Evolutionary conservation across 2,329 filamentous ascomycete genomes (phyloP).

Genomic region (Fusarium denticulatum): DNA sequence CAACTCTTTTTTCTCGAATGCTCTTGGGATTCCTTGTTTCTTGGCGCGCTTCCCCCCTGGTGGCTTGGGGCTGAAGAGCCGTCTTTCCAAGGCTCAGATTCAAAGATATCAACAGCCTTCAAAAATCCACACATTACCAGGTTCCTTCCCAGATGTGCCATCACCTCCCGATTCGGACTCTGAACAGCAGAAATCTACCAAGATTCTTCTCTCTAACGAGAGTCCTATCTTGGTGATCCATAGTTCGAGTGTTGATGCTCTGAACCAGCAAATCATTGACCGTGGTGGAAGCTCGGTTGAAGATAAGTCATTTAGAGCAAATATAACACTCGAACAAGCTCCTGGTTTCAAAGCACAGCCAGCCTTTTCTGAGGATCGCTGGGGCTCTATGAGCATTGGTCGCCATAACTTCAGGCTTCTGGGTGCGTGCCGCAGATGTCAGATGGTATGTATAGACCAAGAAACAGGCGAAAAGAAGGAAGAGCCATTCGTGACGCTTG

Average conservation of each 20-base stretch:
- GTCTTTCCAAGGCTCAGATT: constrained; percentile 78
- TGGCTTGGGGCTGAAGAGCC: constrained; percentile 65
- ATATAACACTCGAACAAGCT: constrained; percentile 75
- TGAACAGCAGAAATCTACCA: constrained; percentile 52
- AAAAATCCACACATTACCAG: constrained; percentile 54
- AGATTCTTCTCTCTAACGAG: constrained; percentile 89
- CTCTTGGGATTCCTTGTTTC: constrained; percentile 81
- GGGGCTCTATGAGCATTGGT: constrained; percentile 76
- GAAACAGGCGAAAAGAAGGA: constrained; percentile 78
- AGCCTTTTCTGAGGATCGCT: constrained; percentile 83
- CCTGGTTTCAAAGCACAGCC: constrained; percentile 53
- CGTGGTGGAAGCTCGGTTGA: constrained; percentile 72
- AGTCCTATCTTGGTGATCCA: constrained; percentile 91
- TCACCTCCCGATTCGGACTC: constrained; percentile 68
- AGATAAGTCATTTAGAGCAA: constrained; percentile 85
- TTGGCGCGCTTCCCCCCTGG: constrained; percentile 85
- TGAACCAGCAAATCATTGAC: constrained; percentile 77
- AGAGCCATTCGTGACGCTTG: constrained; percentile 88
- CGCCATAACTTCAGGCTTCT: constrained; percentile 73
- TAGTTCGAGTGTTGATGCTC: constrained; percentile 77
- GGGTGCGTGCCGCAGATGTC: constrained; percentile 86
- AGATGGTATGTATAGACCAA: constrained; percentile 97
- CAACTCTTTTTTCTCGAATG: constrained; percentile 79
- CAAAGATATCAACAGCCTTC: constrained; percentile 62
- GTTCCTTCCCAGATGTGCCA: constrained; percentile 63